Conservation (phyloP, 2,329 filamentous ascomycete genomes). For the Talaromyces sp. region DNA sequence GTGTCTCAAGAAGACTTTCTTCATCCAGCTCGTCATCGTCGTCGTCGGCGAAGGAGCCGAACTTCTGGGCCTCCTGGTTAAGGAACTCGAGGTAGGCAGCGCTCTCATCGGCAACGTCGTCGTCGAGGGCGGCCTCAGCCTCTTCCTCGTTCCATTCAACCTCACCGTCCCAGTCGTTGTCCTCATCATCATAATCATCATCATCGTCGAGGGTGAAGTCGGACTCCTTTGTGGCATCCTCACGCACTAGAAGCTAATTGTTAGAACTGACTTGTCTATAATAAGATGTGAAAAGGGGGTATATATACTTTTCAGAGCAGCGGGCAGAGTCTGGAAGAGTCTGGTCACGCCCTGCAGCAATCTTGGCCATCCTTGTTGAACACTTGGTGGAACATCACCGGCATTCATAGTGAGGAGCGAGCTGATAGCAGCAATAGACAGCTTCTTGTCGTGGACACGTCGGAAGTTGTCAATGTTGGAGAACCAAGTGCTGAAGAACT, state of each 20-base stretch:
- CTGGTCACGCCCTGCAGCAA: slow-evolving; percentile 85
- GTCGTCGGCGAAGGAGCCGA: slow-evolving; percentile 69
- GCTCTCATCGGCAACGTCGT: slow-evolving; percentile 83
- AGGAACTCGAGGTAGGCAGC: slow-evolving; percentile 94
- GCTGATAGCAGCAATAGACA: slow-evolving; percentile 92
- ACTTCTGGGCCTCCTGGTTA: slow-evolving; percentile 89
- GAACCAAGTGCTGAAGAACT: slow-evolving; percentile 99
- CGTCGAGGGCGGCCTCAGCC: slow-evolving; percentile 61
- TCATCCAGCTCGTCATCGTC: slow-evolving; percentile 92
- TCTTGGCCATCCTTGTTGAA: slow-evolving; percentile 93
- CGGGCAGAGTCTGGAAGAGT: slow-evolving; percentile 87
- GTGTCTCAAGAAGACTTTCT: slow-evolving; percentile 87
- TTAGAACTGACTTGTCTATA: slow-evolving; percentile 27
- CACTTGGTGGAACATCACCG: slow-evolving; percentile 84
- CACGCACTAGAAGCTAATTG: slow-evolving; percentile 63
- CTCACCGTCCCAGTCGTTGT: slow-evolving; percentile 80
- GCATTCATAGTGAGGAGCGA: slow-evolving; percentile 77
- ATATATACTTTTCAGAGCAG: slow-evolving; percentile 76
- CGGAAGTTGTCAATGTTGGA: slow-evolving; percentile 91
- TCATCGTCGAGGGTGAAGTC: slow-evolving; percentile 79
- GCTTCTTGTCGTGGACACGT: slow-evolving; percentile 96
- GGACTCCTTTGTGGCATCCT: slow-evolving; percentile 87
- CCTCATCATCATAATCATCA: slow-evolving; percentile 72
- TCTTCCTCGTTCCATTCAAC: slow-evolving; percentile 68
- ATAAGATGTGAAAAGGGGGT: not conserved